Evolutionary conservation across 306 rosid genomes (phyloP).

Genomic region (Hippophae tibetana): DNA sequence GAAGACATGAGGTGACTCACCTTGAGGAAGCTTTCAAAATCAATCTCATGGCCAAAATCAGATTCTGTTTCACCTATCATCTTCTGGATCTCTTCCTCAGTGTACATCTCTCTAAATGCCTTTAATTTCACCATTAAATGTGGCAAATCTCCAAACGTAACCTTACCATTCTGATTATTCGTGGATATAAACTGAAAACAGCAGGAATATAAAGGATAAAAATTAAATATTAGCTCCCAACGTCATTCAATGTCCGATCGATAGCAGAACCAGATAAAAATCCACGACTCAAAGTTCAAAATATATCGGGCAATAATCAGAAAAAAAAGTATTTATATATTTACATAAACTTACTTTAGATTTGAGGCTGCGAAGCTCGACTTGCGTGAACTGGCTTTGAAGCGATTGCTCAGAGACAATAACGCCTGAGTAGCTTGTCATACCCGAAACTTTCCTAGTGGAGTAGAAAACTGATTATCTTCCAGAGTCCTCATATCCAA

Average conservation of each 20-base stretch:
- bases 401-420: conserved; percentile 83
- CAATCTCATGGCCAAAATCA: conserved; percentile 50
- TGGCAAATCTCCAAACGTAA: conserved; percentile 59
- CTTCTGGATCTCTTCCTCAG: conserved; percentile 57
- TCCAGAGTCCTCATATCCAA: conserved; percentile 10
- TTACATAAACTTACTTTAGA: conserved; percentile 48
- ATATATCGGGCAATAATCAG: conserved; percentile 1
- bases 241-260: not conserved
- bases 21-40: conserved; percentile 82
- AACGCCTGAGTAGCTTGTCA: conserved; percentile 79
- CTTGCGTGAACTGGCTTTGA: conserved; percentile 90
- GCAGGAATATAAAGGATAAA: conserved; percentile 11
- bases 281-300: not conserved
- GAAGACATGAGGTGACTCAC: conserved; percentile 32
- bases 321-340: too few relatives aligned
- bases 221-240: conserved; percentile 4
- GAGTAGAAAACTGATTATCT: conserved; percentile 8
- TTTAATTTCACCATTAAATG: conserved; percentile 55
- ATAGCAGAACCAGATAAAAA: conserved; percentile 9
- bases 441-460: conserved; percentile 29
- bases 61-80: conserved; percentile 52
- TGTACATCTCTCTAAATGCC: conserved; percentile 48
- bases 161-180: conserved; percentile 66
- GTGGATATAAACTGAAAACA: conserved; percentile 41
- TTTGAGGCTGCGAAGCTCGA: conserved; percentile 80